These are phyloP conservation scores for Coix lacrymajobi DNA, from an alignment of 176 grass and related monocot genomes.

Conservation along the genomic window DNA sequence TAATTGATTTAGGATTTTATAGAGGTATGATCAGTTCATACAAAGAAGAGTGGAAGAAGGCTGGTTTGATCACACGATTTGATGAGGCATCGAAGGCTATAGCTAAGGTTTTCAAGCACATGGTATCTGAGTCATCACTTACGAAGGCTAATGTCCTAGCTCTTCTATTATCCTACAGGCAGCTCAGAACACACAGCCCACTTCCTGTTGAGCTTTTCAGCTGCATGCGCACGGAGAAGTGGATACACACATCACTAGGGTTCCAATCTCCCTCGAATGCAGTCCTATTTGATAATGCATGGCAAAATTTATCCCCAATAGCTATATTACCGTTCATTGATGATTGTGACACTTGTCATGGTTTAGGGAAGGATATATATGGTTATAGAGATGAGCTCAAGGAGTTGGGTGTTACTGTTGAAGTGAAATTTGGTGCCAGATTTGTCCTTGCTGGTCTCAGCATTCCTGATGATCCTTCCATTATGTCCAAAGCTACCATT, in stretches of 20 bases:
- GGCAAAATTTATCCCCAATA: conserved; percentile 37
- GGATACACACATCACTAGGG: conserved; percentile 50
- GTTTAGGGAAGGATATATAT: conserved; percentile 42
- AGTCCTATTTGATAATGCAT: conserved; percentile 37
- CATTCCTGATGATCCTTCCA: conserved; percentile 43
- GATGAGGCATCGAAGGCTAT: conserved; percentile 39
- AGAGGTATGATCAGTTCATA: conserved; percentile 32
- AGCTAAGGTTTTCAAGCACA: conserved; percentile 3
- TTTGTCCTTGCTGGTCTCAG: conserved; percentile 43
- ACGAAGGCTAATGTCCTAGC: conserved; percentile 25
- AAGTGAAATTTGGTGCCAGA: conserved; percentile 14
- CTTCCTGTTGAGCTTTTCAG: conserved; percentile 28
- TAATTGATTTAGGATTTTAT: conserved; percentile 58
- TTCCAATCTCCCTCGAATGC: conserved; percentile 26
- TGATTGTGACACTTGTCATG: conserved; percentile 16
- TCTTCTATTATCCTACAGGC: conserved; percentile 38
- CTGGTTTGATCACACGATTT: conserved; percentile 35
- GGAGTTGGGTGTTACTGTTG: conserved; percentile 39
- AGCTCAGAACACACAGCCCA: neutral
- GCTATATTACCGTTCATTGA: conserved; percentile 57
- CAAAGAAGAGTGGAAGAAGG: conserved; percentile 34
- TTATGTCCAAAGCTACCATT: conserved; percentile 13
- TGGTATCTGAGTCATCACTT: conserved; percentile 4
- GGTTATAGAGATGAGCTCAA: conserved; percentile 50
- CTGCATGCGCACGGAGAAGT: conserved; percentile 38